Evolutionary conservation across 768 basidiomycete genomes (phyloP).

Genomic region (Termitomyces sp.): DNA sequence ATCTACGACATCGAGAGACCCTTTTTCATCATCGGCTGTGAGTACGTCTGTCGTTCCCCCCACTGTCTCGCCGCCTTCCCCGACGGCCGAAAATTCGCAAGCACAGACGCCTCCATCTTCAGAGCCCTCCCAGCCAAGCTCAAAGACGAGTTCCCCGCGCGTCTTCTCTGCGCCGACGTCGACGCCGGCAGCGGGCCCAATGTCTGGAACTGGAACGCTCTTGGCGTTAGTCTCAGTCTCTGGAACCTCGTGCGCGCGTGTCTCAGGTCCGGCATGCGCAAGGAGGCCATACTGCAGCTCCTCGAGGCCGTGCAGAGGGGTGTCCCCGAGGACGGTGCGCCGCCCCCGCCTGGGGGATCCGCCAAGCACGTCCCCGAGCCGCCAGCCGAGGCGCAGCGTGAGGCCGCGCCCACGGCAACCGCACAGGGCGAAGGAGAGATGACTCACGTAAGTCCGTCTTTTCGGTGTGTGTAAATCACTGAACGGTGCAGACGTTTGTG

Average conservation of each 20-base stretch:
- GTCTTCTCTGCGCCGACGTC: slow-evolving; percentile 47
- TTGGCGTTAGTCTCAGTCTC: slow-evolving; percentile 63
- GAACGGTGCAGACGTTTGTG: slow-evolving; percentile 13
- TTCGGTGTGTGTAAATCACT: not conserved
- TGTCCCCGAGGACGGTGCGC: slow-evolving; percentile 29
- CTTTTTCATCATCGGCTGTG: slow-evolving; percentile 83
- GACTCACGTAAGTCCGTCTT: not conserved
- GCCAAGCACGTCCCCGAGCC: not conserved
- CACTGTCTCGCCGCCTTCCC: slow-evolving; percentile 36
- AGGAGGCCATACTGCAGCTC: slow-evolving; percentile 55
- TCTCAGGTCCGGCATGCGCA: slow-evolving; percentile 52
- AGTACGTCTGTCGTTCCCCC: slow-evolving; percentile 59
- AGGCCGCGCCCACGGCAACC: not conserved
- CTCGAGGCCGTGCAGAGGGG: slow-evolving; percentile 55
- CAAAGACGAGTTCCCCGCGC: slow-evolving; percentile 70
- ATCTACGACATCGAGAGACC: slow-evolving; percentile 76
- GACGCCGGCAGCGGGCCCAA: slow-evolving; percentile 53
- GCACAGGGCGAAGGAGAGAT: not conserved
- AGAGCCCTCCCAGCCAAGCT: slow-evolving; percentile 62
- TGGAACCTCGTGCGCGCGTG: slow-evolving; percentile 70
- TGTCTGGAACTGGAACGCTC: slow-evolving; percentile 74
- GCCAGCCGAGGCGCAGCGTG: not conserved
- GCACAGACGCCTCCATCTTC: slow-evolving; percentile 67
- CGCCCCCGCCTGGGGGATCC: not conserved
- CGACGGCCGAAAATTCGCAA: slow-evolving; percentile 63